phyloP scores from a whole-genome alignment of 495 filamentous ascomycete genomes.

The Filosporella fistucella region DNA sequence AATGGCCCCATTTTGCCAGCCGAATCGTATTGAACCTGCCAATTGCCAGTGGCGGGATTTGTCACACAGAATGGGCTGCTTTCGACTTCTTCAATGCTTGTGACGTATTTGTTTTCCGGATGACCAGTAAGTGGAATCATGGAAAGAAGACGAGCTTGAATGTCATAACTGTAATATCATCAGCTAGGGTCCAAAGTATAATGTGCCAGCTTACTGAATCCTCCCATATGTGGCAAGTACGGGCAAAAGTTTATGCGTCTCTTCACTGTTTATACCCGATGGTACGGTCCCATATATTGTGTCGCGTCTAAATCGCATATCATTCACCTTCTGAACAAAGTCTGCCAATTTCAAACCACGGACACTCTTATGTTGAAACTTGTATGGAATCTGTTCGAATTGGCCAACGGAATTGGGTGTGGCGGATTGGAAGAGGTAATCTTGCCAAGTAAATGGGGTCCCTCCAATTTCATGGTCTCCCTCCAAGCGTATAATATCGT shows the following conservation, averaged over 20 bases:
- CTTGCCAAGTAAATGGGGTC: no score
- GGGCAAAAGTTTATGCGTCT: neutral
- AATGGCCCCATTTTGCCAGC: constrained; percentile 6
- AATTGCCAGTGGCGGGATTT: neutral
- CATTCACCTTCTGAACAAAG: neutral
- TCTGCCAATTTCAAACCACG: neutral
- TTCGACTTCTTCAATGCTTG: neutral
- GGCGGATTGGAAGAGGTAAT: no score
- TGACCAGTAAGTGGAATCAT: constrained; percentile 20
- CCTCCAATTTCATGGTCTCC: no score
- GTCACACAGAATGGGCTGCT: neutral
- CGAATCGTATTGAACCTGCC: constrained; percentile 15
- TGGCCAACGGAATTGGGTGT: no score
- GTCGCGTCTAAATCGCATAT: neutral
- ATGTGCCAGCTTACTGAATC: constrained; percentile 3
- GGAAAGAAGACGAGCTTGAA: neutral
- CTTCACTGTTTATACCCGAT: neutral
- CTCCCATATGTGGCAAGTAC: neutral
- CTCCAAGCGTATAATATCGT: no score
- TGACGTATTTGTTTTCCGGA: constrained; percentile 21
- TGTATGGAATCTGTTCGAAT: neutral
- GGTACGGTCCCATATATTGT: neutral
- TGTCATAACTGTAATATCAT: no score
- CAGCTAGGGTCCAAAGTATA: neutral
- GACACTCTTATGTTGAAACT: neutral